Base-by-base conservation (phyloP, 1,139 yeast species). In the Saccharomyces hybrid region DNA sequence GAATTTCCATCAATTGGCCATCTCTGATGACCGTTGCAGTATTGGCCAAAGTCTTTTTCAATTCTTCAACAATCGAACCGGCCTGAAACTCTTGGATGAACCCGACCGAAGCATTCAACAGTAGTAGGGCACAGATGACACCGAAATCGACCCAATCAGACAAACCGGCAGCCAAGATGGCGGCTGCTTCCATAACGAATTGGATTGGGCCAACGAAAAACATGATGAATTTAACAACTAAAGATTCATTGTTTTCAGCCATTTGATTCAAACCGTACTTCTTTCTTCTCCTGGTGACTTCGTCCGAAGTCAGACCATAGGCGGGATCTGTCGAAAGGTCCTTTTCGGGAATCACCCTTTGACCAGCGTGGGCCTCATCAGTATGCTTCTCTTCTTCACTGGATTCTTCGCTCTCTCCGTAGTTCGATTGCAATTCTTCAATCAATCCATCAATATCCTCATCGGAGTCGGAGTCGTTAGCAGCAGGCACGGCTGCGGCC, bases 91-190 rank as follows among this genome's bases (percentile, higher is more conserved):
- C 98, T 79, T 91, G 97, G 67, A 89, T 80, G 84, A 90, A 91
- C 82, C 98, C 98, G 73, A 91, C 97, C 68, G 79, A 78, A 64
- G 97, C 97, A 78, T 91, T 91, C 74, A 91, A 83, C 74, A 86
- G 70, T 67, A 91, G 80, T 69, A 91, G 78, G 75, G 87, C 97
- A 76, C 89, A 84, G 72, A 91, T 90, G 74, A 91, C 97, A 83
- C 97, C 97, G 80, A 90, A 90, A 82, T 90, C 97, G 72, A 91
- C 97, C 97, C 97, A 91, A 79, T 90, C 97, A 78, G 89, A 95
- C 71, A 91, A 82, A 86, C 97, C 97, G 64, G 96, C 96, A 68
- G 98, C 97, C 75, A 91, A 81, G 61, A 90, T 82, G 69, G 97
- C 97, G 70, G 98, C 98, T 73, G 96, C 90, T 79, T 90, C 97